These are phyloP conservation scores for Amyloporia xantha DNA, from an alignment of 768 basidiomycete genomes.

Conservation along the genomic window DNA sequence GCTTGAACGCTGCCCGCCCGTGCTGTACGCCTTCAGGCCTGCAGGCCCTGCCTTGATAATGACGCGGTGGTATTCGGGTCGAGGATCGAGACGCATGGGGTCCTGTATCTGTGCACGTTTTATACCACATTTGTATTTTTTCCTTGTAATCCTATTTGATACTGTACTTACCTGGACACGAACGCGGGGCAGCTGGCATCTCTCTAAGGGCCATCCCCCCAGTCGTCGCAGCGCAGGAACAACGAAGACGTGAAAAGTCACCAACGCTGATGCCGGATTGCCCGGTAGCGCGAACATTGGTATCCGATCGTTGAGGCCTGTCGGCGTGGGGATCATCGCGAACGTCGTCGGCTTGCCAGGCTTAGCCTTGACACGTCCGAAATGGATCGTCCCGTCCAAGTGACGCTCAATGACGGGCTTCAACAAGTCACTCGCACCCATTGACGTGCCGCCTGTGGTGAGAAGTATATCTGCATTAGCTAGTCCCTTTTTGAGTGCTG, in stretches of 20 bases:
- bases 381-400: slow-evolving; percentile 71
- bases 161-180: slow-evolving; percentile 48
- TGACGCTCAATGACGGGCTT: slow-evolving; percentile 85
- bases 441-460: slow-evolving; percentile 87
- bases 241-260: slow-evolving; percentile 81
- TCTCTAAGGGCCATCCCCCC: slow-evolving; percentile 54
- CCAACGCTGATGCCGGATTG: slow-evolving; percentile 83
- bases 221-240: slow-evolving; percentile 69
- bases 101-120: slow-evolving; percentile 40
- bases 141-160: not conserved
- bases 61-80: slow-evolving; percentile 82
- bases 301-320: slow-evolving; percentile 45
- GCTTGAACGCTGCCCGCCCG: slow-evolving; percentile 83
- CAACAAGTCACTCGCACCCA: slow-evolving; percentile 82
- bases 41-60: slow-evolving; percentile 38
- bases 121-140: slow-evolving; percentile 19
- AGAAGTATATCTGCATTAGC: slow-evolving; percentile 66
- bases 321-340: slow-evolving; percentile 55
- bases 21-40: slow-evolving; percentile 64
- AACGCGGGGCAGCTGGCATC: slow-evolving; percentile 55
- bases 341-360: slow-evolving; percentile 89
- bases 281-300: slow-evolving; percentile 83
- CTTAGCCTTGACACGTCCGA: slow-evolving; percentile 72
- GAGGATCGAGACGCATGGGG: slow-evolving; percentile 60
- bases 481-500: slow-evolving; percentile 50